Percentiles rank a stretch among this genome's conserved stretches.
Evolutionary conservation across 768 basidiomycete genomes (phyloP).

Genomic region (Kwoniella dendrophila): DNA sequence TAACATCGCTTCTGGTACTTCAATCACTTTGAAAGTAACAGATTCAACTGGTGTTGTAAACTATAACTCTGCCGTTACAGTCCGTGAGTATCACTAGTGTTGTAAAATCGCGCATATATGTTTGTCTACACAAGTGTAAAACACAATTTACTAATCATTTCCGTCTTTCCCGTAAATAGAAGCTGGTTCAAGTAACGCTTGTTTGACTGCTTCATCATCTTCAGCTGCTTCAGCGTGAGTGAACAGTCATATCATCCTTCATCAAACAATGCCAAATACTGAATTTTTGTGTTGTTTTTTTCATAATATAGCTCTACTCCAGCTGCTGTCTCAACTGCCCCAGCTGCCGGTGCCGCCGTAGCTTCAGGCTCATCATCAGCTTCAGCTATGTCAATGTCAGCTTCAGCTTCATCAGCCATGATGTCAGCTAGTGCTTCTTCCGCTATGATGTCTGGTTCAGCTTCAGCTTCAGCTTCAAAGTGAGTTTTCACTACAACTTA

Average conservation of each 20-base stretch:
- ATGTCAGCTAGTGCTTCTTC: conserved; percentile 13
- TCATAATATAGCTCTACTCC: conserved; percentile 30
- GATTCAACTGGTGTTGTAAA: conserved; percentile 63
- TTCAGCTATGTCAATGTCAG: conserved; percentile 4
- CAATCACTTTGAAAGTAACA: conserved; percentile 64
- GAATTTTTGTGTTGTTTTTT: not conserved
- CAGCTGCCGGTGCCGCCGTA: conserved; percentile 15
- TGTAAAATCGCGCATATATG: not conserved
- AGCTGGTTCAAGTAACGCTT: conserved; percentile 20
- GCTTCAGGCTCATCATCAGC: conserved; percentile 15
- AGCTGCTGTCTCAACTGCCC: conserved; percentile 28
- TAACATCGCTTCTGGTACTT: conserved; percentile 53
- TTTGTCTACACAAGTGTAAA: not conserved
- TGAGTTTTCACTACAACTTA: conserved; percentile 1
- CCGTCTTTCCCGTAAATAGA: conserved; percentile 5
- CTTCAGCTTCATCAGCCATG: conserved; percentile 1
- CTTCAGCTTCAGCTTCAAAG: conserved; percentile 21
- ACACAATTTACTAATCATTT: not conserved
- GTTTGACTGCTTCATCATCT: conserved; percentile 19
- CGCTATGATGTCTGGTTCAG: not conserved
- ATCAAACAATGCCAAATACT: not conserved
- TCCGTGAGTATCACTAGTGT: conserved; percentile 15
- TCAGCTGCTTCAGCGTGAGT: conserved; percentile 23
- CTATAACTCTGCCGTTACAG: conserved; percentile 31
- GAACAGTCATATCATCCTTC: not conserved